Percentiles rank a stretch among this genome's conserved stretches.
Evolutionary conservation across 2,329 filamentous ascomycete genomes (phyloP).

Genomic region (Periglandula ipomoeae): DNA sequence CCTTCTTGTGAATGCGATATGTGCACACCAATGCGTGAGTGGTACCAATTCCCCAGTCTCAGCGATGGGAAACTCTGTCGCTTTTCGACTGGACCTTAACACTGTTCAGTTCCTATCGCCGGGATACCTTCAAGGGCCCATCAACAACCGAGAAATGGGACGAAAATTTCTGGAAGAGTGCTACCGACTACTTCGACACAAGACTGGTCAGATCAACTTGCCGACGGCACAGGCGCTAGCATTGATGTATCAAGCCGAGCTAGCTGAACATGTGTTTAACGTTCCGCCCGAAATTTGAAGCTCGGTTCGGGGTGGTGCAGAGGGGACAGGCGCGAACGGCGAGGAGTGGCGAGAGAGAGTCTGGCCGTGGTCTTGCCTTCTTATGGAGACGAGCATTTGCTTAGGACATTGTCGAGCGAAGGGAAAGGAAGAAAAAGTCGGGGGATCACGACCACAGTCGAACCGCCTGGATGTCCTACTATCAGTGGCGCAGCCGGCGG

Average conservation of each 20-base stretch:
- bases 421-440: too few relatives aligned
- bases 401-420: background rate
- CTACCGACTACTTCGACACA: background rate
- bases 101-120: background rate
- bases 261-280: background rate
- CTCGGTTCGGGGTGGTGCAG: background rate
- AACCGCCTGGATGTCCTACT: too few relatives aligned
- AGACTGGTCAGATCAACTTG: background rate
- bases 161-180: background rate
- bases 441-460: too few relatives aligned
- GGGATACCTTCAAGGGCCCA: background rate
- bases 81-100: background rate
- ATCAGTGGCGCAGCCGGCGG: too few relatives aligned
- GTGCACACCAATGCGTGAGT: constrained; percentile 1
- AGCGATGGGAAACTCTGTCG: background rate
- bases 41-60: background rate
- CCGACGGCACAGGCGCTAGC: constrained; percentile 2
- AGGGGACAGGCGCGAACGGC: background rate
- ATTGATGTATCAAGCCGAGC: constrained; percentile 6
- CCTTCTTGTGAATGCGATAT: constrained; percentile 1
- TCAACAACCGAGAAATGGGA: background rate
- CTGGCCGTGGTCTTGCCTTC: too few relatives aligned
- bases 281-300: background rate
- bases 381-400: background rate
- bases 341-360: too few relatives aligned